Percentiles rank a stretch among this genome's conserved stretches.
These are phyloP conservation scores for Chlorella sp. DNA, from an alignment of 139 green algal species.

Conservation along the genomic window DNA sequence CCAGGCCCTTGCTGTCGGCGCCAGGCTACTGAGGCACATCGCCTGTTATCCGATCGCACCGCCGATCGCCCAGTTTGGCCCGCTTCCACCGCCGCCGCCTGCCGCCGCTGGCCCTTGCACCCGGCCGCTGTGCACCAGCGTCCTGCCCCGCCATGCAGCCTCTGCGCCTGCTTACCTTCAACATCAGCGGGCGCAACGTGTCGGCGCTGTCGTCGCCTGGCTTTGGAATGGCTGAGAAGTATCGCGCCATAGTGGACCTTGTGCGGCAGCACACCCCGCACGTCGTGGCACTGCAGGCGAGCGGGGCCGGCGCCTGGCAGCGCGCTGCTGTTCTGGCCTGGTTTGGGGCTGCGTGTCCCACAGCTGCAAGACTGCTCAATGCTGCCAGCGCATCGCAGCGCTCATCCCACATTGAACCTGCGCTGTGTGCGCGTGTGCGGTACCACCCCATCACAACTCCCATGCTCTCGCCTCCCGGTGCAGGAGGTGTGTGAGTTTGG, in stretches of 20 bases:
- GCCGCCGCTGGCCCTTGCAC: too few relatives aligned
- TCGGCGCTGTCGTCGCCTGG: background rate
- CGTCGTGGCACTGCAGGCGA: background rate
- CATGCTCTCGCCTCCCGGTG: background rate
- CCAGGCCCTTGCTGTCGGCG: too few relatives aligned
- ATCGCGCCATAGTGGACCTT: background rate
- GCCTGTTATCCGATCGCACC: too few relatives aligned
- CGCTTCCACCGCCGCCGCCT: too few relatives aligned
- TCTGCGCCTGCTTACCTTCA: slow-evolving; percentile 14
- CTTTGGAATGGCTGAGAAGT: background rate
- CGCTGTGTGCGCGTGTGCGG: too few relatives aligned
- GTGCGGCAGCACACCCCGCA: background rate
- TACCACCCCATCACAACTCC: background rate
- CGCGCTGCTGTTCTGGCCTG: background rate
- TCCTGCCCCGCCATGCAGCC: too few relatives aligned
- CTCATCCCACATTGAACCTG: too few relatives aligned
- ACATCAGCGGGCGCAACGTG: slow-evolving; percentile 5
- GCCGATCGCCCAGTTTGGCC: too few relatives aligned
- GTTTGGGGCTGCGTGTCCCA: background rate
- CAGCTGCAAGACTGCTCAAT: too few relatives aligned
- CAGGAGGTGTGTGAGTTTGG: background rate
- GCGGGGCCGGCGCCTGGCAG: background rate
- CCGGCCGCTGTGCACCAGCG: too few relatives aligned
- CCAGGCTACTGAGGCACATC: too few relatives aligned
- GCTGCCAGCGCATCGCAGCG: too few relatives aligned